These are phyloP conservation scores for Fimicolochytrium jonesii DNA, from an alignment of 192 early-diverging fungal genomes.

Conservation along the genomic window DNA sequence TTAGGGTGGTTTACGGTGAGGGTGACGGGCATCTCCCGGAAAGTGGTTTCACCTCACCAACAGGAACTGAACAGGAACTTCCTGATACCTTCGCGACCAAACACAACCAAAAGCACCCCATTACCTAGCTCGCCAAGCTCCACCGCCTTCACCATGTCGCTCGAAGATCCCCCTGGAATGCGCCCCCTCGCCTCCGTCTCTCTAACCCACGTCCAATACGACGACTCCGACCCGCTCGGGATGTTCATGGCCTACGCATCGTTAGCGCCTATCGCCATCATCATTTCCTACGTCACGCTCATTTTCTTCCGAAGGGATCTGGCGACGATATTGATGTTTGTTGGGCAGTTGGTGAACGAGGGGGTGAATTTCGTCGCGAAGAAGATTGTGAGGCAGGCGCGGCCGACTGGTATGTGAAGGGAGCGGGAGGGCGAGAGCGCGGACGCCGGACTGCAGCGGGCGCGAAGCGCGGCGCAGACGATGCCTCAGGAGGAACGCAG, in stretches of 20 bases:
- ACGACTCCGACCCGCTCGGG: constrained; percentile 50
- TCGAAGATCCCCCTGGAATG: constrained; percentile 15
- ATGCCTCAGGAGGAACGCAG: no score
- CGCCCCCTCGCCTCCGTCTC: constrained; percentile 47
- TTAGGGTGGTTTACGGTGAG: no score
- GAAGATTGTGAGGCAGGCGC: constrained; percentile 49
- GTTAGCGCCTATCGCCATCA: constrained; percentile 61
- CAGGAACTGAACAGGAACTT: no score
- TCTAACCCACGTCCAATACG: constrained; percentile 70
- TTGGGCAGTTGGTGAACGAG: constrained; percentile 71
- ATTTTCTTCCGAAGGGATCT: constrained; percentile 59
- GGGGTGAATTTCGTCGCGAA: constrained; percentile 60
- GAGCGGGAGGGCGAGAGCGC: no score
- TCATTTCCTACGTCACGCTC: constrained; percentile 66
- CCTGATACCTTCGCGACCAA: no score
- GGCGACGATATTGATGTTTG: constrained; percentile 52
- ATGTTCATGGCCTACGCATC: constrained; percentile 51
- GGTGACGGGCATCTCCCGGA: no score
- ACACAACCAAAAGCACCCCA: no score
- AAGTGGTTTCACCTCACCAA: no score
- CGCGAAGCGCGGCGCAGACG: no score
- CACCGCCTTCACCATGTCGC: neutral
- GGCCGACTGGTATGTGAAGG: constrained; percentile 63
- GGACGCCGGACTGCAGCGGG: no score
- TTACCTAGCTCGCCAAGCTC: no score